These are phyloP conservation scores for Rhizodiscina lignyota DNA, from an alignment of 495 filamentous ascomycete genomes.

Conservation along the genomic window DNA sequence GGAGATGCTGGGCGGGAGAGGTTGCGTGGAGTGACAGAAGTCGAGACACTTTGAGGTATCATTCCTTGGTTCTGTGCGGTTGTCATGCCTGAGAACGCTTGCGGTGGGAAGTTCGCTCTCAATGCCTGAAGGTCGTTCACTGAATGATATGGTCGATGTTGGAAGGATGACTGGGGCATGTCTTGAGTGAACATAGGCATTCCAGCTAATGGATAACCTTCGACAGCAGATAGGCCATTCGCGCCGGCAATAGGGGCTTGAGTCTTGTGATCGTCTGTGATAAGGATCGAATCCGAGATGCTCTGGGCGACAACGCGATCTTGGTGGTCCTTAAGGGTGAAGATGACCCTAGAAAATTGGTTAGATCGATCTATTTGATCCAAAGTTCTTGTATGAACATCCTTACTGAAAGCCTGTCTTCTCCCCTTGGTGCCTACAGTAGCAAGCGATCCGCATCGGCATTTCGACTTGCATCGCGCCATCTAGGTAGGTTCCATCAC, in stretches of 20 bases:
- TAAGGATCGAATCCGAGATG: conserved; percentile 78
- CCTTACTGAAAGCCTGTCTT: conserved; percentile 69
- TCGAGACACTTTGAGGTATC: background rate
- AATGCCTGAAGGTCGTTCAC: conserved; percentile 1
- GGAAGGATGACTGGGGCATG: too few species aligned
- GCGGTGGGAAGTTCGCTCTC: too few species aligned
- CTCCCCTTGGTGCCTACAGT: conserved; percentile 85
- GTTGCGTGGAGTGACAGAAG: conserved; percentile 33
- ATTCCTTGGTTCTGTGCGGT: too few species aligned
- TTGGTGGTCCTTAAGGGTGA: conserved; percentile 70
- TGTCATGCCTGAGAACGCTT: too few species aligned
- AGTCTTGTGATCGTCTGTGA: conserved; percentile 95
- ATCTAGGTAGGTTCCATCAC: conserved; percentile 8
- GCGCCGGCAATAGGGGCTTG: too few species aligned
- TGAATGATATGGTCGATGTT: conserved; percentile 1
- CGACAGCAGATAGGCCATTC: too few species aligned
- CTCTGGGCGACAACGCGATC: conserved; percentile 63
- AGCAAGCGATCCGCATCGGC: conserved; percentile 94
- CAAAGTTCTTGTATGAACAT: background rate
- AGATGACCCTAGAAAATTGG: conserved; percentile 48
- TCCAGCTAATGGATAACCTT: too few species aligned
- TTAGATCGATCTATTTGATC: conserved; percentile 2
- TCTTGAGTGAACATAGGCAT: too few species aligned
- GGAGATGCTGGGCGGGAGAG: conserved; percentile 62
- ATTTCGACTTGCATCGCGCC: conserved; percentile 56